Evolutionary conservation across 192 early-diverging fungal genomes (phyloP), one percentile per base, ranked within the genome.

Genomic region (Bifiguratus adelaidae): DNA sequence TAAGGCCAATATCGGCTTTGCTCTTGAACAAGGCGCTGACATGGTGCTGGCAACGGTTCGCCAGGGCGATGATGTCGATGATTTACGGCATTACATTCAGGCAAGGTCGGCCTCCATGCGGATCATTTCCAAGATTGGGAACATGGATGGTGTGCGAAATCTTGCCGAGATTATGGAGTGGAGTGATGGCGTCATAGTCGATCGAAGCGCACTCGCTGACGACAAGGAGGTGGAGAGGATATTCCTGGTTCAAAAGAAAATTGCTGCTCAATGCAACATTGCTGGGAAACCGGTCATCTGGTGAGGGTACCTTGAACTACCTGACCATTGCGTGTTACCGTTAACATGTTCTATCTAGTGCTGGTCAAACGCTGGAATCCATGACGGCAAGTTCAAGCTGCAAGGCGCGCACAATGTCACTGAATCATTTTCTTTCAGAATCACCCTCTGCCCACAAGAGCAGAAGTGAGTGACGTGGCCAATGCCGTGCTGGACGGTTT

Each of bases 121-220:
- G 78, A 91, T 95, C 52, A 90, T 96, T 22, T 81, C 80, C 50
- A 96, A 96, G 80, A 92, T 96, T 55, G 92, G 94, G 67, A 88
- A 83, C 50, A 85, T 88, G 50, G 83, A 96, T 77, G 92, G 91
- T 25, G 74, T 92, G 37, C 67, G 77, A 55, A 94, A 94, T 67
- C 92, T 96, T 81, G 92, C 93, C 60, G 91, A 90, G 41, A 96
- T 96, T 58, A 65, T 96, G 35, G 70, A 58, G 34, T 91, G 81
- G 43, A 87, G 87, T 13, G 92, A 96, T 58, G 92, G 91, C 29
- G 81, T 96, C 49, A 96, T 96, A 91, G 86, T 94, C 54, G 92
- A 91, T 24, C 85, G 92, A 55, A 91, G 92, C 53, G 92, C 92
- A 60, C 66, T 96, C 41, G 92, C 91, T 37, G 89, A 92, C 23